Conservation (phyloP, 805 yeast genomes). For the Teunomyces kruisii region DNA sequence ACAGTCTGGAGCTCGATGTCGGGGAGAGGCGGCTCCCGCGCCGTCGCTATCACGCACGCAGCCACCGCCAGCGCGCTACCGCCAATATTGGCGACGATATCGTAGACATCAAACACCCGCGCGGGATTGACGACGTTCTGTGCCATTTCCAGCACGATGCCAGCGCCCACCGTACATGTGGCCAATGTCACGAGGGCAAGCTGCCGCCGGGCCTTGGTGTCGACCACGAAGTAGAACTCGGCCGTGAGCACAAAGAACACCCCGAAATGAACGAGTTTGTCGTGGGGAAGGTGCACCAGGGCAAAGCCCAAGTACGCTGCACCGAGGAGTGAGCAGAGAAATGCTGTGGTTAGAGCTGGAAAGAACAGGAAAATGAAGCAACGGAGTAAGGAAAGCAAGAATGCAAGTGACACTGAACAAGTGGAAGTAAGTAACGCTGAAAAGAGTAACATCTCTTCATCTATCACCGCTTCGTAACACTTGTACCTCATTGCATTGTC, state of each 20-base stretch:
- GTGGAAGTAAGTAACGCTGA: too few species aligned
- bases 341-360: conserved; percentile 17
- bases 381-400: too few species aligned
- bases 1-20: neutral
- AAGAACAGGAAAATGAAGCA: too few species aligned
- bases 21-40: neutral
- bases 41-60: neutral
- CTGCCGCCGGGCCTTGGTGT: conserved; percentile 23
- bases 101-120: conserved; percentile 49
- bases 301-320: conserved; percentile 55
- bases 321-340: conserved; percentile 21
- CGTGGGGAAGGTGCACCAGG: conserved; percentile 45
- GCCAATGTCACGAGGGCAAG: conserved; percentile 23
- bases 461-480: too few species aligned
- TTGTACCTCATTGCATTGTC: too few species aligned
- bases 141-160: conserved; percentile 50
- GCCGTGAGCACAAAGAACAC: conserved; percentile 48
- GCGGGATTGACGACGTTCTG: conserved; percentile 48
- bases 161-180: conserved; percentile 47
- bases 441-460: too few species aligned
- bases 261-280: conserved; percentile 50
- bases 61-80: conserved; percentile 29
- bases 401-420: too few species aligned
- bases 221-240: conserved; percentile 48
- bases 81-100: conserved; percentile 38